Evolutionary conservation across 129 eudicot genomes (phyloP).

Genomic region (Solidago caesia): DNA sequence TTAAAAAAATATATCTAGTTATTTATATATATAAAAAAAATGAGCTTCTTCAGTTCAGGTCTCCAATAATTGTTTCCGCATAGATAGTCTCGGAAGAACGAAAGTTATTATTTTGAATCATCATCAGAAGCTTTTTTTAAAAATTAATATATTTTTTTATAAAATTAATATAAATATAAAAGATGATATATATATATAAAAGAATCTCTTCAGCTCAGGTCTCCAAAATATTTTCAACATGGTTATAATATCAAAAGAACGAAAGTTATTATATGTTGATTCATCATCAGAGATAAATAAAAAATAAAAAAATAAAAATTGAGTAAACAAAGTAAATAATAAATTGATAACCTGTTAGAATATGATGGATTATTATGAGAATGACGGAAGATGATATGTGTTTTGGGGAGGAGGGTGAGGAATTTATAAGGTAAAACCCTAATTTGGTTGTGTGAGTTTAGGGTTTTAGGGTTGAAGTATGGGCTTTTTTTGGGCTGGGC

Average conservation of each 20-base stretch:
- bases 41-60: constrained; percentile 39
- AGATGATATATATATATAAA: background rate
- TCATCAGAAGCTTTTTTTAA: constrained; percentile 11
- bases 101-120: constrained; percentile 30
- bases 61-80: constrained; percentile 47
- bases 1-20: background rate
- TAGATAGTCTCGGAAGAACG: constrained; percentile 34
- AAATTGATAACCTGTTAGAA: too few species aligned
- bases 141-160: too few species aligned
- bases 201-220: constrained; percentile 33
- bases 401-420: too few species aligned
- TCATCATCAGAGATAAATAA: constrained; percentile 24
- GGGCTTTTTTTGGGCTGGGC: too few species aligned
- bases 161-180: background rate
- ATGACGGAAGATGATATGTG: too few species aligned
- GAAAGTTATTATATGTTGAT: constrained; percentile 23
- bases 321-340: background rate
- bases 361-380: too few species aligned
- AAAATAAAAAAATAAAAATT: too few species aligned
- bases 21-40: background rate
- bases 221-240: constrained; percentile 30
- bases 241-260: constrained; percentile 17
- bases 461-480: too few species aligned
- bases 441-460: too few species aligned
- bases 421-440: too few species aligned